Evolutionary conservation across 768 basidiomycete genomes (phyloP), one percentile per base, ranked within the genome.

Genomic region (Amanita subjunquillea): DNA sequence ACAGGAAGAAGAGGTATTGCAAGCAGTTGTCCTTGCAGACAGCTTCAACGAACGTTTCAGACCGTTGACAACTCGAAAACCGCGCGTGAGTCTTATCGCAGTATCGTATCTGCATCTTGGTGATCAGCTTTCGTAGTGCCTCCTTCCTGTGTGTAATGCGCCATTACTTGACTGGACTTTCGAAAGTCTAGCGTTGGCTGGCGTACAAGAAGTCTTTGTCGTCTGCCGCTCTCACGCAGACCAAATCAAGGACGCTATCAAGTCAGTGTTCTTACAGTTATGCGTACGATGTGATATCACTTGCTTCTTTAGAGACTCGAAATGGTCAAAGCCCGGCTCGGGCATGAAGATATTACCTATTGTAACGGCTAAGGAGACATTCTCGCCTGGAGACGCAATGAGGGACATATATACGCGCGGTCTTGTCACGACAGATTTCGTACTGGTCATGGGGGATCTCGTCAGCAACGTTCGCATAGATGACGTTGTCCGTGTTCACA

Each of bases 131-230:
- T 47, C 55, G 39, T 56, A 94, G 91, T 94, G 91, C 67, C 76
- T 98, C 9, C 74, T 98, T 22, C 96, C 95, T 1, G 79, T 98
- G 58, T 93, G 93, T 69, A 97, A 97, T 67, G 87, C 88, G 0
- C 87, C 93, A 3, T 70, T 99, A 29, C 75, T 99, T 32, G 90
- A 91, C 60, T 98, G 95, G 93, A 97, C 96, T 3, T 85, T 98
- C 55, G 96, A 99, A 64, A 87, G 87, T 64, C 79, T 99, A 34
- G 84, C 91, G 27, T 74, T 96, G n/a, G 91, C 92, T 32, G 92
- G 92, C 50, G 92, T 99, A 34, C 90, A 94, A 64, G 91, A 97
- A 69, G 88, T 96, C 54, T 95, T 96, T 65, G 87, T 99, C 43
- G 83, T 98, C 60, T 94, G 93, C 65, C 81, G 90, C 55, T 94